Conservation (phyloP, 116 monocot species). For the Posidonia oceanica region DNA sequence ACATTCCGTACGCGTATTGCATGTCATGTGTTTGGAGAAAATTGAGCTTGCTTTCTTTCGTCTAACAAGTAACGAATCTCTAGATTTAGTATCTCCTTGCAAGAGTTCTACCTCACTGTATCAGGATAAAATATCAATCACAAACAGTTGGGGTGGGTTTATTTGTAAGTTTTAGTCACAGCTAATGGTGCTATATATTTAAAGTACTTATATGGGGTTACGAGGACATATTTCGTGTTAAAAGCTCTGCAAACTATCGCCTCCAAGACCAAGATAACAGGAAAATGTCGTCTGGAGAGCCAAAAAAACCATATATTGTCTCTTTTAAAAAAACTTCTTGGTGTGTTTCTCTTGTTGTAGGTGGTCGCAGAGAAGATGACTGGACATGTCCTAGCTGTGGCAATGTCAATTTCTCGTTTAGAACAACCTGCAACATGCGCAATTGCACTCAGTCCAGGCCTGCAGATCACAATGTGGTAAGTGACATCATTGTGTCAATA, state of each 20-base stretch:
- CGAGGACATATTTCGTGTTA: not conserved
- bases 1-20: not conserved
- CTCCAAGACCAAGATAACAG: not conserved
- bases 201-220: not conserved
- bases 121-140: too few relatives aligned
- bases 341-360: conserved; percentile 13
- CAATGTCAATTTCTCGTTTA: conserved; percentile 92
- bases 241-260: not conserved
- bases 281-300: not conserved
- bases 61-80: not conserved
- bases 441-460: conserved; percentile 85
- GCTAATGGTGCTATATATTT: too few relatives aligned
- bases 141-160: too few relatives aligned
- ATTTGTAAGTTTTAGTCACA: too few relatives aligned
- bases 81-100: too few relatives aligned
- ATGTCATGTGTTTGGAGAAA: not conserved
- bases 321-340: too few relatives aligned
- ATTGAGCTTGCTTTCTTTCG: not conserved
- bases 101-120: too few relatives aligned
- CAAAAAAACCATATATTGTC: too few relatives aligned
- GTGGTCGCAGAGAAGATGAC: conserved; percentile 86
- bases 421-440: conserved; percentile 94
- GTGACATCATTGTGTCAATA: conserved; percentile 5
- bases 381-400: conserved; percentile 93
- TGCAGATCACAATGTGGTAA: conserved; percentile 63